A percentile compares a stretch with the other conserved stretches of the same genome.
These are phyloP conservation scores for Butyriboletus loyo DNA, from an alignment of 768 basidiomycete genomes.

Conservation along the genomic window DNA sequence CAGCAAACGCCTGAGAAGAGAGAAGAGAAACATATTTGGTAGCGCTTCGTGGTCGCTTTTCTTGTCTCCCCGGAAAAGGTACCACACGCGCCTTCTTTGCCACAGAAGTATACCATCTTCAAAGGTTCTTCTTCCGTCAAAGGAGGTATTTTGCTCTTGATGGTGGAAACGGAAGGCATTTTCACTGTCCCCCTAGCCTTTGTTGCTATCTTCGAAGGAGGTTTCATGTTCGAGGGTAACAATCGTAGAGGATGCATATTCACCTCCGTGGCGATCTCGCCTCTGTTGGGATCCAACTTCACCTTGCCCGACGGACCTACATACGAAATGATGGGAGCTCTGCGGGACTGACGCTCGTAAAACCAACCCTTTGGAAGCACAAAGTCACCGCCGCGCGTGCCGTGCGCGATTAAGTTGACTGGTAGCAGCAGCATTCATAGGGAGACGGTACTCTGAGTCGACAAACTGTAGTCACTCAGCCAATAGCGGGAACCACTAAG, in stretches of 20 bases:
- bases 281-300: constrained; percentile 19
- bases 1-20: constrained; percentile 3
- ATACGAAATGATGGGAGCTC: background rate
- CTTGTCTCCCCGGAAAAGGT: constrained; percentile 5
- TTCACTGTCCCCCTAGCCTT: background rate
- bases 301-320: constrained; percentile 29
- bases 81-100: constrained; percentile 24
- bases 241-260: background rate
- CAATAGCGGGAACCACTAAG: background rate
- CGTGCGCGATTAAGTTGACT: constrained; percentile 48
- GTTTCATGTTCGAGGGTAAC: constrained; percentile 14
- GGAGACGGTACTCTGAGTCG: constrained; percentile 52
- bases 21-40: background rate
- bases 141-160: background rate
- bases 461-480: constrained; percentile 39
- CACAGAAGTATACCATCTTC: constrained; percentile 22
- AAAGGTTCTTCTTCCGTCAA: background rate
- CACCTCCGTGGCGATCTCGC: constrained; percentile 17
- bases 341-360: background rate
- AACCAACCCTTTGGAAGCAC: constrained; percentile 51
- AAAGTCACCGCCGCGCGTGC: constrained; percentile 50
- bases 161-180: background rate
- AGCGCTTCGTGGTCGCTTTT: constrained; percentile 2
- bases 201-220: background rate
- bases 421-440: constrained; percentile 42